phyloP scores from a whole-genome alignment of 2,329 filamentous ascomycete genomes.

The Colletotrichum sp. region DNA sequence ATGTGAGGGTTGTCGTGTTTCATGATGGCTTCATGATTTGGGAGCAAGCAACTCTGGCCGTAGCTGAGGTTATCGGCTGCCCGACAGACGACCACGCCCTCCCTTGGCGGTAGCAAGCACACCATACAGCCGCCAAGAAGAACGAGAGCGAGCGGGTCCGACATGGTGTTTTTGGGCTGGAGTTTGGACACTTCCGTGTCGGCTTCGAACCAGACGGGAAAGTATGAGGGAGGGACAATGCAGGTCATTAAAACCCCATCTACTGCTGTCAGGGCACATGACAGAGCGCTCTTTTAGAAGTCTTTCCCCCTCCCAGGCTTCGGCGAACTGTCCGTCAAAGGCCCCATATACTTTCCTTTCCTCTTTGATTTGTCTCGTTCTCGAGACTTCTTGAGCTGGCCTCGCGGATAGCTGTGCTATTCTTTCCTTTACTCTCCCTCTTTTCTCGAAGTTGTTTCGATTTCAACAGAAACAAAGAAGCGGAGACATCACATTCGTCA shows the following conservation, averaged over 20 bases:
- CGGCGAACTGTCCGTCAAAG: background rate
- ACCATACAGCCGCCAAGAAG: slow-evolving; percentile 3
- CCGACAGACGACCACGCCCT: background rate
- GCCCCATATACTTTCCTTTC: background rate
- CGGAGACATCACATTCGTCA: background rate
- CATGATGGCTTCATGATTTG: slow-evolving; percentile 23
- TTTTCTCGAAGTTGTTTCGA: background rate
- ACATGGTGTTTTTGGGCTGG: background rate
- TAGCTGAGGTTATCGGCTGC: background rate
- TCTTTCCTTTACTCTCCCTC: background rate
- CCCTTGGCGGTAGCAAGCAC: background rate
- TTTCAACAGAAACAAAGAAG: background rate
- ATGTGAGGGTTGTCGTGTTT: slow-evolving; percentile 21
- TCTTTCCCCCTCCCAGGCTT: background rate
- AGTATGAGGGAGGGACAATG: background rate
- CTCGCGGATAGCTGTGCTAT: slow-evolving; percentile 20
- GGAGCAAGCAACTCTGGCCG: background rate
- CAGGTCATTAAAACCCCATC: slow-evolving; percentile 9
- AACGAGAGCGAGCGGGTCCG: background rate
- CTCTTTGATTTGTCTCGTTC: background rate
- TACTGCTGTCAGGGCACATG: background rate
- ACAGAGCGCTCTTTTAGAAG: background rate
- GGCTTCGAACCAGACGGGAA: background rate
- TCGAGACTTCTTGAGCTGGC: slow-evolving; percentile 17
- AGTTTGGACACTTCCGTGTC: background rate